phyloP scores from a whole-genome alignment of 1,139 yeast genomes.

The Candida sp. region DNA sequence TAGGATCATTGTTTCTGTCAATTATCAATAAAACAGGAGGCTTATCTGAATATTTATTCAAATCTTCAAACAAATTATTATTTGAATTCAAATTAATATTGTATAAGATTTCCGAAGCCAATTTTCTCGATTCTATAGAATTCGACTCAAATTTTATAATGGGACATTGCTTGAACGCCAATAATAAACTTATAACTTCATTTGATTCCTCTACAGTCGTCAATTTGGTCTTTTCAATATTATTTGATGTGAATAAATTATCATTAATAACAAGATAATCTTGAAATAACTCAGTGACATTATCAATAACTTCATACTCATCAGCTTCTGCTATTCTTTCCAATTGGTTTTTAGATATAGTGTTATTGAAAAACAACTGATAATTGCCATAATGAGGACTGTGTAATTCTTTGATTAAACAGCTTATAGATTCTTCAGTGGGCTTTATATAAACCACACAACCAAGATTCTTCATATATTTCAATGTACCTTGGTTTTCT shows the following conservation, averaged over 20 bases:
- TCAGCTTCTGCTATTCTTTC: slow-evolving; percentile 91
- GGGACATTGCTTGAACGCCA: slow-evolving; percentile 77
- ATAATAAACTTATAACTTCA: slow-evolving; percentile 59
- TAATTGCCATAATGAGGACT: slow-evolving; percentile 79
- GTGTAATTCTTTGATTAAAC: slow-evolving; percentile 61
- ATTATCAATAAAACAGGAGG: slow-evolving; percentile 76
- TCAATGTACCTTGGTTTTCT: slow-evolving; percentile 59
- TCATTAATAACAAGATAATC: slow-evolving; percentile 76
- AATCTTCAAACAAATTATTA: slow-evolving; percentile 63
- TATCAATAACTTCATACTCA: slow-evolving; percentile 73
- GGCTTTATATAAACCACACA: slow-evolving; percentile 85
- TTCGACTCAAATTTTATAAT: slow-evolving; percentile 71
- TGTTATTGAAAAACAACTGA: slow-evolving; percentile 73
- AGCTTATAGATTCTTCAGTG: slow-evolving; percentile 56
- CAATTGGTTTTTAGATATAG: slow-evolving; percentile 67
- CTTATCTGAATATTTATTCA: slow-evolving; percentile 52
- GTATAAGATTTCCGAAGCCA: slow-evolving; percentile 66
- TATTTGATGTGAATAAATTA: slow-evolving; percentile 48
- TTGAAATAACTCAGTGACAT: slow-evolving; percentile 78
- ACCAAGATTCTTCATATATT: slow-evolving; percentile 71
- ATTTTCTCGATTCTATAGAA: slow-evolving; percentile 56
- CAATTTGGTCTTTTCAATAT: slow-evolving; percentile 5
- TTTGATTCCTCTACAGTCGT: slow-evolving; percentile 45
- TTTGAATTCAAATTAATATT: slow-evolving; percentile 56
- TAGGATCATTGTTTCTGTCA: slow-evolving; percentile 86